Conservation (phyloP, 1,139 yeast species). For the Taphrina betulina region DNA sequence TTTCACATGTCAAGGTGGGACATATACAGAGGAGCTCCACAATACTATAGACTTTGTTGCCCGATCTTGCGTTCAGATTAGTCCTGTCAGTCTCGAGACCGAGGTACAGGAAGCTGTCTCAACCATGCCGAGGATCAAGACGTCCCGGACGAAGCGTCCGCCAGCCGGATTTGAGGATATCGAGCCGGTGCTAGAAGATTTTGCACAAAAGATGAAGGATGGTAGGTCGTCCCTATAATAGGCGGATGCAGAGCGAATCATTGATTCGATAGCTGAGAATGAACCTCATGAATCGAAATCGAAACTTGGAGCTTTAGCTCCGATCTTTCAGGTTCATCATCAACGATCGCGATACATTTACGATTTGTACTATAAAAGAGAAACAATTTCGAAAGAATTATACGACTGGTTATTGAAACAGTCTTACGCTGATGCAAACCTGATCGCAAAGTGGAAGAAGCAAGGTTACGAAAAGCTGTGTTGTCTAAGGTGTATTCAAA, state of each 20-base stretch:
- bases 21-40: no score
- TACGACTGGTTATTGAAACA: conserved; percentile 75
- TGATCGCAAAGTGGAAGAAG: conserved; percentile 61
- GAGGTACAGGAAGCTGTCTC: no score
- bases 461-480: conserved; percentile 81
- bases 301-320: conserved; percentile 66
- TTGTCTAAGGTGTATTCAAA: conserved; percentile 74
- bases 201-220: conserved; percentile 59
- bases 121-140: conserved; percentile 30
- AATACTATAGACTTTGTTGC: no score
- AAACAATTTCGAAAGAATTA: conserved; percentile 64
- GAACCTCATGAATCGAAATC: conserved; percentile 43
- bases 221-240: conserved; percentile 47
- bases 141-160: conserved; percentile 29
- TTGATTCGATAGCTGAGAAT: conserved; percentile 31
- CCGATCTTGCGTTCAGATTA: no score
- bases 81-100: no score
- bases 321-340: conserved; percentile 66
- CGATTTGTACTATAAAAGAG: conserved; percentile 67
- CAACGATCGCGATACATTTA: conserved; percentile 76
- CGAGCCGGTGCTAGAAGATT: conserved; percentile 67
- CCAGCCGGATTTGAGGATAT: conserved; percentile 66
- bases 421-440: conserved; percentile 62
- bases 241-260: neutral
- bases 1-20: no score